Base-by-base conservation (phyloP, 495 filamentous ascomycete genomes). In the Aspergillus steynii region DNA sequence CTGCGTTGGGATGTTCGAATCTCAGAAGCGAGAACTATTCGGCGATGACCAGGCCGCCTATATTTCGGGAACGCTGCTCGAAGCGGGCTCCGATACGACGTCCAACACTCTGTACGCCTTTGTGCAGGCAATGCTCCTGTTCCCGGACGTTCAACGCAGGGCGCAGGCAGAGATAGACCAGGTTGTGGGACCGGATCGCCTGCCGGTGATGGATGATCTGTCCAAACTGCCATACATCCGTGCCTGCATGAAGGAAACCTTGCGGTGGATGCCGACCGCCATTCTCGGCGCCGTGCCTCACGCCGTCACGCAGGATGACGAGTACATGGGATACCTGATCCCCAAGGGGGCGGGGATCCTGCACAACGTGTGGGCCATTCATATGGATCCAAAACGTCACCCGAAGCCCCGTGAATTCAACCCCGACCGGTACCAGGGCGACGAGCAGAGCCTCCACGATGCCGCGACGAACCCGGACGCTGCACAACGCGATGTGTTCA, bases 271-370 rank as follows among this genome's bases (percentile, higher is more conserved):
- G 56, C 76, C 76, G 0, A 68, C 74, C 0, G 57, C 59, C 9
- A 74, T 82, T 4, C 69, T 76, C 14, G 77, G 71, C 4, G 82
- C 83, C 5, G 76, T 88, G 28, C 84, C 86, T 0, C 86, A 89
- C 64, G 77, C 78, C 0, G 76, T 79, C 9, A 70, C 77, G 6
- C 66, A 79, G 25, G 85, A 87, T 52, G 83, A 88, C 55, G 77
- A 80, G 49, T 82, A 84, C 64, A 67, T 75, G 25, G 82, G 81
- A 27, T 79, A 78, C 61, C 68, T 73, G 5, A 82, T 85, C 42
- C 82, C 82, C 51, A 78, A 77, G 59, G 70, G 71, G 20, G 73
- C 80, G 0, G 72, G 65, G 9, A 69, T 83, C 2, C 61, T 82
- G 52, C 72, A 74, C 58, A 82, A 80, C 53, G 76, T 76, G 14